Evolutionary conservation across 805 yeast species (phyloP), one percentile per base, ranked within the genome.

Genomic region (Kodamaea restingae): DNA sequence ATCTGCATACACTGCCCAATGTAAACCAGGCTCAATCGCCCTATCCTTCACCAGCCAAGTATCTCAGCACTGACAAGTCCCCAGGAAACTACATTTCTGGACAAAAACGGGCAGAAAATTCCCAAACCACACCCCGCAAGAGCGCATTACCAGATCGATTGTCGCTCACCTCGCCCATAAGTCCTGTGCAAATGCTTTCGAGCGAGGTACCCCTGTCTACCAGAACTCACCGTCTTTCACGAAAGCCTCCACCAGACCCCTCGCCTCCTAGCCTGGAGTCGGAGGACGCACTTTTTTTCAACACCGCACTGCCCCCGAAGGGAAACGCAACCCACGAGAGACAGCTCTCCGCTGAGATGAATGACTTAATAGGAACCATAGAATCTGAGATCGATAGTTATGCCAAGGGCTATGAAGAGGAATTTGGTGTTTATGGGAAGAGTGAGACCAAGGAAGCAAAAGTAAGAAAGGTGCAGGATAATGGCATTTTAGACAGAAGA

Each of bases 351-450:
- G 10, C 6, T 17, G 31, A 44, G 12, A 34, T 53, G 33, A 40
- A 45, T 26, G 61, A 58, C 41, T 34, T 58, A 24, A 56, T 58
- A 18, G 57, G 46, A 6, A 41, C 52, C 15, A 38, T 58, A 18
- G 59, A 56, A 24, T 36, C 38, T 11, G 61, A 58, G 36, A 54
- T 58, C 25, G 58, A 47, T 35, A 48, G 45, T 26, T 47, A 54
- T 33, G 34, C 46, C 38, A 37, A 31, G 22, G n/a, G 40, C 5
- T 46, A 41, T n/a, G n/a, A n/a, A n/a, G n/a, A n/a, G n/a, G n/a
- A n/a, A n/a, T n/a, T n/a, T n/a, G n/a, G n/a, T n/a, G n/a, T n/a
- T n/a, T n/a, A n/a, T n/a, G n/a, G n/a, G n/a, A n/a, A n/a, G n/a
- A n/a, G n/a, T n/a, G n/a, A n/a, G n/a, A n/a, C n/a, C n/a, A n/a